Percentiles rank a stretch among this genome's conserved stretches.
Conservation (phyloP, 2,329 filamentous ascomycete genomes). For the Beauveria scarabaeidicola region DNA sequence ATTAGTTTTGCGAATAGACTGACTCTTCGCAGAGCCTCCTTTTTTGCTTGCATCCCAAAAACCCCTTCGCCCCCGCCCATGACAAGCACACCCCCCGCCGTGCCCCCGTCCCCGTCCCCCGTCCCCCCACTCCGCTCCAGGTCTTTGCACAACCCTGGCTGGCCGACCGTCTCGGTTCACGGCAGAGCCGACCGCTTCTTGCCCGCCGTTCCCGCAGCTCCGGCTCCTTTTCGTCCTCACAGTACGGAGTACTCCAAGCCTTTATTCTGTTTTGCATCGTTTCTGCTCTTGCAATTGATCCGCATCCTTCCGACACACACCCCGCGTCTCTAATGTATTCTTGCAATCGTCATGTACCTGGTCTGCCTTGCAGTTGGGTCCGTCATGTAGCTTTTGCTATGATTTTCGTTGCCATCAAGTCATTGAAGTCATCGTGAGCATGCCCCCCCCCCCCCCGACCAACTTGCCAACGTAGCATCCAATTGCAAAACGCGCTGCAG, state of each 20-base stretch:
- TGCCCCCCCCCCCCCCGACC: background rate
- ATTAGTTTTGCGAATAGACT: no score
- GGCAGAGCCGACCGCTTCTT: background rate
- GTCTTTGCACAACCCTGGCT: background rate
- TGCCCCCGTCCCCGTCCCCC: background rate
- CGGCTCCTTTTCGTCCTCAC: slow-evolving; percentile 8
- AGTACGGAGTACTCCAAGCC: background rate
- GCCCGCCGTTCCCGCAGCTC: background rate
- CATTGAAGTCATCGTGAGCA: slow-evolving; percentile 9
- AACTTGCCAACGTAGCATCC: background rate
- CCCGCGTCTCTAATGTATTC: background rate
- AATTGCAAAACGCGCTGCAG: background rate
- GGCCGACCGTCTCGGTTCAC: slow-evolving; percentile 4
- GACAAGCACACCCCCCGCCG: background rate
- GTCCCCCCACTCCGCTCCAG: background rate
- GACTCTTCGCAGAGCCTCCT: no score
- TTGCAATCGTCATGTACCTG: background rate
- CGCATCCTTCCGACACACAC: slow-evolving; percentile 1
- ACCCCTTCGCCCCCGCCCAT: background rate
- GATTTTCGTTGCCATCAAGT: background rate
- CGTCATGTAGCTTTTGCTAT: background rate
- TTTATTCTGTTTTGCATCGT: slow-evolving; percentile 2
- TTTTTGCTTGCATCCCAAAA: background rate
- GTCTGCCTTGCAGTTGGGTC: background rate
- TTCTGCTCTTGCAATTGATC: background rate